Conservation (phyloP, 805 yeast genomes). For the Candida ficus region DNA sequence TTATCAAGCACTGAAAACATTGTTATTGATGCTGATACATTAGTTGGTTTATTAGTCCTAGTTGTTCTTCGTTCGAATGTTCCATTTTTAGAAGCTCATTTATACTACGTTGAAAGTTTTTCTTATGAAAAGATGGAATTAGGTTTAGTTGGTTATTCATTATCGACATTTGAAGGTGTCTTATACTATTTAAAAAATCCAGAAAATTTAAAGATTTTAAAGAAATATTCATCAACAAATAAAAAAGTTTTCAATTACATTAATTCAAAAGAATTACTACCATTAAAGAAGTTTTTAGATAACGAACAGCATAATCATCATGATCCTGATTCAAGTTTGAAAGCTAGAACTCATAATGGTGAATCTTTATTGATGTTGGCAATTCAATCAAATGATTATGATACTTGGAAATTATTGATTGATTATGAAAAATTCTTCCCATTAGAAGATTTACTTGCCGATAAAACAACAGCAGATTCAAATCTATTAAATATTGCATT, state of each 20-base stretch:
- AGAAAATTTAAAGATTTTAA: conserved; percentile 33
- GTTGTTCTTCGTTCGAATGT: conserved; percentile 63
- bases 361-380: conserved; percentile 70
- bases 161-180: conserved; percentile 83
- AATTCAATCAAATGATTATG: conserved; percentile 40
- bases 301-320: conserved; percentile 18
- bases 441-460: conserved; percentile 62
- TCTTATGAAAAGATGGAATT: conserved; percentile 40
- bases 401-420: conserved; percentile 43
- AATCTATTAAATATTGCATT: conserved; percentile 61
- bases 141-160: conserved; percentile 70
- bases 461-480: conserved; percentile 47
- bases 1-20: conserved; percentile 36
- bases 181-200: conserved; percentile 50
- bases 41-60: conserved; percentile 66
- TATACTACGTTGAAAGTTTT: conserved; percentile 62
- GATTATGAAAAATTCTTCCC: conserved; percentile 46
- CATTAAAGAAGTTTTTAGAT: conserved; percentile 24
- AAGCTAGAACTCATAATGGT: conserved; percentile 47
- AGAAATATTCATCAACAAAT: conserved; percentile 42
- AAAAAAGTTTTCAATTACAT: conserved; percentile 49
- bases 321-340: conserved; percentile 24
- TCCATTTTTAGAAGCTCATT: conserved; percentile 52
- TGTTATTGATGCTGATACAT: conserved; percentile 72
- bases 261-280: conserved; percentile 26